phyloP scores from a whole-genome alignment of 2,329 filamentous ascomycete species.

The Claviceps digitariae region DNA sequence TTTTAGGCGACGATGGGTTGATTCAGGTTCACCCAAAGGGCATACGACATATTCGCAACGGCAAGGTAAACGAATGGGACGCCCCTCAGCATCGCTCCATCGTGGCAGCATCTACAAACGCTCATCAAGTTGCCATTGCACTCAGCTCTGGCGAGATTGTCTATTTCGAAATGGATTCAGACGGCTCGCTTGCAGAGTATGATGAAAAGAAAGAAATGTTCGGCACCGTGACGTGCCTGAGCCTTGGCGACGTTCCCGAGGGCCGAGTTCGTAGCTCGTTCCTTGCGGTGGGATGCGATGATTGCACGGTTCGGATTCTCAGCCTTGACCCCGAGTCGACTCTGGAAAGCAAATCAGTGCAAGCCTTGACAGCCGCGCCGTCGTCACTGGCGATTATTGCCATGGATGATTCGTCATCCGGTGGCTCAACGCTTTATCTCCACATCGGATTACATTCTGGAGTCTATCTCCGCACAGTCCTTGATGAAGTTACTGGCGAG shows the following conservation, averaged over 20 bases:
- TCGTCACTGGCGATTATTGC: constrained; percentile 83
- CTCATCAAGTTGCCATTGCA: constrained; percentile 83
- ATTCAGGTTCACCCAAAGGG: constrained; percentile 95
- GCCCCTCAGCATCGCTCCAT: constrained; percentile 90
- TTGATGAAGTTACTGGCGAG: constrained; percentile 93
- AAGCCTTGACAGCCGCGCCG: constrained; percentile 81
- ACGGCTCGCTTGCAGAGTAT: constrained; percentile 84
- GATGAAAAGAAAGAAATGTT: constrained; percentile 93
- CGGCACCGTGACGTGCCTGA: constrained; percentile 89
- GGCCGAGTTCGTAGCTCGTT: constrained; percentile 82
- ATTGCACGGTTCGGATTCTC: constrained; percentile 86
- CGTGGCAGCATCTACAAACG: constrained; percentile 85
- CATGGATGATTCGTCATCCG: constrained; percentile 87
- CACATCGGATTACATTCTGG: constrained; percentile 94
- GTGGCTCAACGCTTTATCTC: constrained; percentile 78
- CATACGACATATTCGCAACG: constrained; percentile 73
- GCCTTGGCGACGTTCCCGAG: constrained; percentile 82
- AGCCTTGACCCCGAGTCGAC: constrained; percentile 84
- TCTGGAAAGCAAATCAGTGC: constrained; percentile 85
- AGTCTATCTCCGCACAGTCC: constrained; percentile 85
- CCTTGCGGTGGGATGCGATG: constrained; percentile 90
- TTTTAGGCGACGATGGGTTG: constrained; percentile 83
- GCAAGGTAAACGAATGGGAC: constrained; percentile 82
- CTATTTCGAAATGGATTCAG: constrained; percentile 93
- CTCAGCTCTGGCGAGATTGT: constrained; percentile 93